Conservation (phyloP, 2,329 filamentous ascomycete genomes). For the Aaosphaeria pasadenensis region DNA sequence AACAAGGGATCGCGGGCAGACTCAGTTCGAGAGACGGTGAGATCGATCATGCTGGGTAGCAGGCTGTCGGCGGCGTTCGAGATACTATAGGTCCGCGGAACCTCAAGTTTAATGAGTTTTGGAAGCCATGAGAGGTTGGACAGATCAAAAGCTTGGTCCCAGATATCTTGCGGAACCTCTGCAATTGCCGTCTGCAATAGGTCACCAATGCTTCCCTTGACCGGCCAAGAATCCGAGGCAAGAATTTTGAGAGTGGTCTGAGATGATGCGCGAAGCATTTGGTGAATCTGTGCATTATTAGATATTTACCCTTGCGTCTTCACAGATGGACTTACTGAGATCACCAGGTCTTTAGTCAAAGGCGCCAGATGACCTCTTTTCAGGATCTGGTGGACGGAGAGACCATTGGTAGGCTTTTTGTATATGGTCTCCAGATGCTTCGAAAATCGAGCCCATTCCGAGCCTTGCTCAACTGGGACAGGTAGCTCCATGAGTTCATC, state of each 20-base stretch:
- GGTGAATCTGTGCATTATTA: slow-evolving; percentile 33
- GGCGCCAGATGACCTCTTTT: slow-evolving; percentile 53
- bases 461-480: slow-evolving; percentile 36
- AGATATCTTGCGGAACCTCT: slow-evolving; percentile 49
- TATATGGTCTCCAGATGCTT: slow-evolving; percentile 45
- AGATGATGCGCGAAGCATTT: slow-evolving; percentile 50
- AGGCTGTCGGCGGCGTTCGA: slow-evolving; percentile 50
- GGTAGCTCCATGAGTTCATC: slow-evolving; percentile 43
- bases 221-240: slow-evolving; percentile 52
- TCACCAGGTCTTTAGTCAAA: slow-evolving; percentile 51
- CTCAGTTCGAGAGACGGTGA: slow-evolving; percentile 52
- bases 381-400: slow-evolving; percentile 50
- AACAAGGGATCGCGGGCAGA: slow-evolving; percentile 11
- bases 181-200: slow-evolving; percentile 48
- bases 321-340: slow-evolving; percentile 26
- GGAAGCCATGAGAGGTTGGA: slow-evolving; percentile 46
- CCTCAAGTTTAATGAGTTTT: slow-evolving; percentile 48
- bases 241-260: slow-evolving; percentile 50
- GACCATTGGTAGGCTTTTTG: slow-evolving; percentile 9
- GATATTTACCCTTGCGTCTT: no score
- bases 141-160: slow-evolving; percentile 50
- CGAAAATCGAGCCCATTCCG: slow-evolving; percentile 47
- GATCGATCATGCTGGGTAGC: slow-evolving; percentile 49
- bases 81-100: slow-evolving; percentile 54
- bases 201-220: slow-evolving; percentile 51